Conservation (phyloP, 148 eudicot species). For the Diospyros lotus region DNA sequence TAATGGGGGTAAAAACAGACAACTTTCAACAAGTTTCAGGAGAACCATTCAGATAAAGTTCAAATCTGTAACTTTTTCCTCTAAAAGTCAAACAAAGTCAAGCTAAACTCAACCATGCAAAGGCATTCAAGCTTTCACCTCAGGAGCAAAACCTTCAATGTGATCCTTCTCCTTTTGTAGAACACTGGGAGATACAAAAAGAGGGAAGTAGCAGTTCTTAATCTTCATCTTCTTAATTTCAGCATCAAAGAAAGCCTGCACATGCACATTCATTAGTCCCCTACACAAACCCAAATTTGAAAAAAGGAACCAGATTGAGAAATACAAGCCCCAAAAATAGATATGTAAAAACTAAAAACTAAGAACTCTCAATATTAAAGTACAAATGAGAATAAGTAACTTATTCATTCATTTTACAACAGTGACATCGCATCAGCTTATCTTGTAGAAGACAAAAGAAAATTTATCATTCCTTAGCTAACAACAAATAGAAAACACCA, state of each 20-base stretch:
- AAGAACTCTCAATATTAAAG: neutral
- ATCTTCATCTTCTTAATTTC: constrained; percentile 89
- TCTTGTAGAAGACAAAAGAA: neutral
- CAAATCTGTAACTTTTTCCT: neutral
- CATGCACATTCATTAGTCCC: neutral
- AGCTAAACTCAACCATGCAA: constrained; percentile 11
- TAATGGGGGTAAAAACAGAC: no score
- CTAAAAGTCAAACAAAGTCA: constrained; percentile 5
- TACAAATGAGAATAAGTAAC: neutral
- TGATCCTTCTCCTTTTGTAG: constrained; percentile 91
- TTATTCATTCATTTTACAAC: constrained; percentile 3
- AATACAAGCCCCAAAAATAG: neutral
- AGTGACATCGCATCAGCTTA: neutral
- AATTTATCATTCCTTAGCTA: neutral
- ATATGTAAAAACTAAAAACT: neutral
- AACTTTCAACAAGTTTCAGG: no score
- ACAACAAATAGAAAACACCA: neutral
- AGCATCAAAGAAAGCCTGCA: constrained; percentile 84
- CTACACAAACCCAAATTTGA: neutral
- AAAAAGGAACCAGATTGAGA: neutral
- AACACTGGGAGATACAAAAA: constrained; percentile 82
- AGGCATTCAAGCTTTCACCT: constrained; percentile 39
- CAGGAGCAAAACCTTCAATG: constrained; percentile 98
- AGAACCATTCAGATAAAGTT: neutral
- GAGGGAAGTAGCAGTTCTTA: constrained; percentile 88